These are phyloP conservation scores for Tripterygium wilfordii DNA, from an alignment of 177 flowering plant genomes.

Conservation along the genomic window DNA sequence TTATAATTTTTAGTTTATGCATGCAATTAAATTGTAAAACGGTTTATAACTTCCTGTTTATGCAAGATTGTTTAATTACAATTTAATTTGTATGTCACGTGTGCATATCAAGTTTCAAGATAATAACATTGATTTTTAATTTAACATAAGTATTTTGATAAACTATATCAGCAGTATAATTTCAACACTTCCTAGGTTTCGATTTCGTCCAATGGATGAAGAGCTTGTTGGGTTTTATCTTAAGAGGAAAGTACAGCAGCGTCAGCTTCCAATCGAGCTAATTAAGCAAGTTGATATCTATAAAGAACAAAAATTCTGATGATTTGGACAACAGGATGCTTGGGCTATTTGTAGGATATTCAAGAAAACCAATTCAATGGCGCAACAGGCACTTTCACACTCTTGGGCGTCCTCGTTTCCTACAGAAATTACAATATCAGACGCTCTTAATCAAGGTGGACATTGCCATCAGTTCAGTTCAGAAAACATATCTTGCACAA, in stretches of 20 bases:
- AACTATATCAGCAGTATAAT: too few species aligned
- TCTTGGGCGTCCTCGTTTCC: constrained; percentile 35
- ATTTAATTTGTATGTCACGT: too few species aligned
- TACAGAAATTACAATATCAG: constrained; percentile 23
- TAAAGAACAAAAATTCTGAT: too few species aligned
- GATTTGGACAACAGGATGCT: constrained; percentile 62
- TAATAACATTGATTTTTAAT: too few species aligned
- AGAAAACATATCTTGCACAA: constrained; percentile 49
- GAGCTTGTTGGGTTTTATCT: constrained; percentile 88
- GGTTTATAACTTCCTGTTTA: too few species aligned
- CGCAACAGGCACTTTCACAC: constrained; percentile 31
- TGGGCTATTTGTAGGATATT: constrained; percentile 94
- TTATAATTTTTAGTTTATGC: too few species aligned
- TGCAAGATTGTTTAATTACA: too few species aligned
- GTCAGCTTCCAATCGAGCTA: constrained; percentile 64
- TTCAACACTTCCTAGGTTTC: constrained; percentile 77
- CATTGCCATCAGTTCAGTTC: constrained; percentile 32
- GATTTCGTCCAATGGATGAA: constrained; percentile 94
- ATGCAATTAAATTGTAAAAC: too few species aligned
- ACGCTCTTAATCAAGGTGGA: constrained; percentile 22
- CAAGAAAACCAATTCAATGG: constrained; percentile 52
- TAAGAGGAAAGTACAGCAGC: constrained; percentile 66
- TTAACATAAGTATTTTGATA: too few species aligned
- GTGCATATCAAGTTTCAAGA: too few species aligned
- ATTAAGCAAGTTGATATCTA: constrained; percentile 90